Evolutionary conservation across 495 filamentous ascomycete species (phyloP).

Genomic region (Podospora tetraspora): DNA sequence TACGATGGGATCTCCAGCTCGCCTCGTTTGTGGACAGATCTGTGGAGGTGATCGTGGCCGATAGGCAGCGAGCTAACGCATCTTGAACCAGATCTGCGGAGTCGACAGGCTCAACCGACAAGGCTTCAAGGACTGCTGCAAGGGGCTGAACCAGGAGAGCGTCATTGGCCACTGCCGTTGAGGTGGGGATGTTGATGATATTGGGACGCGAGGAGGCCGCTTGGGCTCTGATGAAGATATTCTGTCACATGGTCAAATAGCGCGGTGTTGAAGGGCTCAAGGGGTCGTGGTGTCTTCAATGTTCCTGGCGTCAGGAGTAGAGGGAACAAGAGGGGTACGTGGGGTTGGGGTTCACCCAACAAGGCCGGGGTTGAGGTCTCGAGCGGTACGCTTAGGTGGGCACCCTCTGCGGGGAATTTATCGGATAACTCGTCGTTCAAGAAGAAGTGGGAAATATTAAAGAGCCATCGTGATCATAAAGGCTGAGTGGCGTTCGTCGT

Average conservation of each 20-base stretch:
- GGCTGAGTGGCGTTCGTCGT: not conserved
- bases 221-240: not conserved
- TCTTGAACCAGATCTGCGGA: slow-evolving; percentile 23
- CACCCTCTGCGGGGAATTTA: not conserved
- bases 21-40: not conserved
- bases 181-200: not conserved
- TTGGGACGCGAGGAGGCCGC: not conserved
- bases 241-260: not conserved
- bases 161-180: slow-evolving; percentile 34
- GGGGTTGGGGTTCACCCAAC: not conserved
- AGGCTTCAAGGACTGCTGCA: slow-evolving; percentile 33
- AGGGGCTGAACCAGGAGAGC: slow-evolving; percentile 29
- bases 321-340: not conserved
- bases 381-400: not conserved
- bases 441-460: not conserved
- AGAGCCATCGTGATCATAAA: not conserved
- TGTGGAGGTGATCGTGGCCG: not conserved
- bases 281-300: not conserved
- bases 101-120: slow-evolving; percentile 25
- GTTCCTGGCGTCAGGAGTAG: not conserved
- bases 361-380: not conserved
- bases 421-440: not conserved
- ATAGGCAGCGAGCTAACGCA: not conserved
- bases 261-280: not conserved
- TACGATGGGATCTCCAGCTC: not conserved